Evolutionary conservation across 73 alveolate species (phyloP).

Genomic region (Tetrahymena borealis): DNA sequence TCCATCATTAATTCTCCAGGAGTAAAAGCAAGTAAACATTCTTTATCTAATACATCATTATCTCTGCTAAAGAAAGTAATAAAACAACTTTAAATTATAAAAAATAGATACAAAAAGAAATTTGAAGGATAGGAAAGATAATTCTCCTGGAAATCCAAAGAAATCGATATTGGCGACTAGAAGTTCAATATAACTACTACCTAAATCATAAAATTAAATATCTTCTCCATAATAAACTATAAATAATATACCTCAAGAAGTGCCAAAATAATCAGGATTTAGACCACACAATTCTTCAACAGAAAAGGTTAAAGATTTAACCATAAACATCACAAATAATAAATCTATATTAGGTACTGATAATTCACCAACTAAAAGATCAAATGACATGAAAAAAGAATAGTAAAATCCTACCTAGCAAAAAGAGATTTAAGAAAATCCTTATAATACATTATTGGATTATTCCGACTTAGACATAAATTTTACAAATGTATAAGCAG

Average conservation of each 20-base stretch:
- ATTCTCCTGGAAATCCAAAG: neutral
- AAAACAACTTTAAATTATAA: no score
- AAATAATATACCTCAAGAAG: neutral
- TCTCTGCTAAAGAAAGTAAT: no score
- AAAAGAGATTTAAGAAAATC: slow-evolving; percentile 85
- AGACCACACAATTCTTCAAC: neutral
- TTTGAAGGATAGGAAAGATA: neutral
- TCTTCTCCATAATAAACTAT: neutral
- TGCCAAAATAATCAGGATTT: neutral
- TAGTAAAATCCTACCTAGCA: neutral
- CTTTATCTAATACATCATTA: no score
- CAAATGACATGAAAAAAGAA: neutral
- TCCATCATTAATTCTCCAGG: neutral
- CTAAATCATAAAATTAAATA: neutral
- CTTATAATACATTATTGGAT: slow-evolving; percentile 83
- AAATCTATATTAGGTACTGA: neutral
- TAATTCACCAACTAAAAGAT: neutral
- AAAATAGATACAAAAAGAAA: neutral
- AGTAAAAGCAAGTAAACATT: neutral
- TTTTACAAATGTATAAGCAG: slow-evolving; percentile 62
- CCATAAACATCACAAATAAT: neutral
- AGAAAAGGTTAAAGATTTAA: neutral
- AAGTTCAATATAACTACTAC: neutral
- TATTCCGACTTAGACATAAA: slow-evolving; percentile 78
- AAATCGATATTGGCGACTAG: neutral